phyloP scores from a whole-genome alignment of 805 yeast species.

The Komagataella pastoris region DNA sequence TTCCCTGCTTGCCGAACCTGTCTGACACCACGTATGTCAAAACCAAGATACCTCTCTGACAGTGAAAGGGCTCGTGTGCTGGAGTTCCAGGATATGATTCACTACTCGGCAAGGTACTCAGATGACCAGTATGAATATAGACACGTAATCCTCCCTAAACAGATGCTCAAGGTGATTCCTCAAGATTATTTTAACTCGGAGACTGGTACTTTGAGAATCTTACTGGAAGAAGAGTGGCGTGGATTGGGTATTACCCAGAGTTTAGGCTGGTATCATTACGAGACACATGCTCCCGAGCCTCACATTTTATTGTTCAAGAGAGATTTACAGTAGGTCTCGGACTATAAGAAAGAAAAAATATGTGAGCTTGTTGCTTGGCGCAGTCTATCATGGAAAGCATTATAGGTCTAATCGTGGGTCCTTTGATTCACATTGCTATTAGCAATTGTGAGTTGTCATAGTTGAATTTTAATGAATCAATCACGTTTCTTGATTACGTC shows the following conservation, averaged over 20 bases:
- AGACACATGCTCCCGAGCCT: conserved; percentile 98
- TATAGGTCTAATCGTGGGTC: background rate
- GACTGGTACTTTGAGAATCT: conserved; percentile 83
- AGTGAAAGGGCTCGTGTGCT: conserved; percentile 75
- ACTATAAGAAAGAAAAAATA: background rate
- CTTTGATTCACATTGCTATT: background rate
- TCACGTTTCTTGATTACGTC: background rate
- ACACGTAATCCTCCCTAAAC: conserved; percentile 94
- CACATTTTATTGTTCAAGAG: conserved; percentile 84
- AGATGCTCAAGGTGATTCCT: conserved; percentile 88
- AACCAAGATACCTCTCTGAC: conserved; percentile 56
- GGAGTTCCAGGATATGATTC: conserved; percentile 88
- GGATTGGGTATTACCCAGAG: conserved; percentile 96
- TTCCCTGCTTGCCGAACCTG: background rate
- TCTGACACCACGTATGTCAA: background rate
- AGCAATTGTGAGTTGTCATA: background rate
- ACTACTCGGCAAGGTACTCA: conserved; percentile 85
- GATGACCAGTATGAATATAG: conserved; percentile 90
- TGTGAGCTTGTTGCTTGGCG: background rate
- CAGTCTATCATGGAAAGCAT: background rate
- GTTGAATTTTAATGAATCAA: background rate
- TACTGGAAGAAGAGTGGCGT: conserved; percentile 96
- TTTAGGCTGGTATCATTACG: conserved; percentile 96
- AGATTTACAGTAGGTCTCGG: conserved; percentile 21
- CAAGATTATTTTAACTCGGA: conserved; percentile 87